These are phyloP conservation scores for Cryoendolithus antarcticus DNA, from an alignment of 2,329 filamentous ascomycete genomes.

Conservation along the genomic window DNA sequence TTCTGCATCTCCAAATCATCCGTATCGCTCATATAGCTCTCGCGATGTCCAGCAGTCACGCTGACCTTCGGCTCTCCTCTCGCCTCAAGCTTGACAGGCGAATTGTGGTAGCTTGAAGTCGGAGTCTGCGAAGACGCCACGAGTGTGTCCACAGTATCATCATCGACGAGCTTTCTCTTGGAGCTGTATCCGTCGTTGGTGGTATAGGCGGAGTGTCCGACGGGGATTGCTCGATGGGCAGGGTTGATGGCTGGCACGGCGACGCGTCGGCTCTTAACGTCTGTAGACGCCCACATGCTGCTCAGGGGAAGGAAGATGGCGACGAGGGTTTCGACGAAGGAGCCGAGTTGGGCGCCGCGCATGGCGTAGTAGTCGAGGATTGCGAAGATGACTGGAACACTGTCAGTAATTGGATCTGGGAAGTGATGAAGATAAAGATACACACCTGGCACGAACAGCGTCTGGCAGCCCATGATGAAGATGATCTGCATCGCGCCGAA, in stretches of 20 bases:
- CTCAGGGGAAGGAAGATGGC: conserved; percentile 54
- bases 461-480: conserved; percentile 56
- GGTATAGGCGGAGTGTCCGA: conserved; percentile 7
- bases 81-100: conserved; percentile 7
- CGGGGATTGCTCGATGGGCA: conserved; percentile 11
- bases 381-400: conserved; percentile 45
- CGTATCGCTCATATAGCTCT: conserved; percentile 6
- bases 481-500: conserved; percentile 56
- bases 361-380: conserved; percentile 41
- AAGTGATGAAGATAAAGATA: conserved; percentile 4
- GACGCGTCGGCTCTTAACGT: conserved; percentile 14
- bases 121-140: conserved; percentile 7
- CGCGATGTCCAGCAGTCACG: conserved; percentile 5
- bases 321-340: conserved; percentile 46
- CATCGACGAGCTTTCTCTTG: conserved; percentile 13
- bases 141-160: conserved; percentile 11
- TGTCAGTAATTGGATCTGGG: conserved; percentile 7
- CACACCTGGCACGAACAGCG: conserved; percentile 52
- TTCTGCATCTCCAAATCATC: conserved; percentile 14
- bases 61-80: conserved; percentile 4
- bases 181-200: conserved; percentile 6
- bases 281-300: conserved; percentile 49
- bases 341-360: conserved; percentile 40
- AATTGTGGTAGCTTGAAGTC: conserved; percentile 6
- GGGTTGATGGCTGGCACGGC: conserved; percentile 10